Conservation (phyloP, 1,139 yeast genomes). For the Blastobotrys malaysiensis region DNA sequence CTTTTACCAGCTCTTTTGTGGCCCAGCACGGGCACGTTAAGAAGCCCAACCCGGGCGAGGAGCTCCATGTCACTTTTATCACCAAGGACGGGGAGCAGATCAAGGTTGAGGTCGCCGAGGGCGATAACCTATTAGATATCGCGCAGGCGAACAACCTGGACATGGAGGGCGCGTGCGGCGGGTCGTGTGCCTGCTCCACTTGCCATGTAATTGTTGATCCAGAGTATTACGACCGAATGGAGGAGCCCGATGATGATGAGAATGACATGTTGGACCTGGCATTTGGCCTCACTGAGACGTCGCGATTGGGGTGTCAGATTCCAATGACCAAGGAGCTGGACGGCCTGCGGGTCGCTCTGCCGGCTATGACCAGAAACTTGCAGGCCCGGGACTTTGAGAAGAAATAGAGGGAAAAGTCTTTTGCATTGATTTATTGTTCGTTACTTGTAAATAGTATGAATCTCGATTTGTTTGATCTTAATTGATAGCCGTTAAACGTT, state of each 20-base stretch:
- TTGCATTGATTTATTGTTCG: background rate
- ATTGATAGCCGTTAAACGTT: too few relatives aligned
- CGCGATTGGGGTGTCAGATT: conserved; percentile 92
- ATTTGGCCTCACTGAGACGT: conserved; percentile 88
- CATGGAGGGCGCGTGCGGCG: conserved; percentile 99
- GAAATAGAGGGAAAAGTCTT: conserved; percentile 11
- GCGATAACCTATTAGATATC: conserved; percentile 85
- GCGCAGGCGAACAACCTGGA: conserved; percentile 92
- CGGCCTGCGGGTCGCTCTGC: conserved; percentile 92
- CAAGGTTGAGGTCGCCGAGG: conserved; percentile 82
- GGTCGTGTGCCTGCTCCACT: conserved; percentile 97
- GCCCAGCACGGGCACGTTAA: conserved; percentile 73
- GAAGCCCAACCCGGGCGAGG: conserved; percentile 92
- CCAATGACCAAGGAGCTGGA: conserved; percentile 84
- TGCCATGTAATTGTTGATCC: conserved; percentile 97
- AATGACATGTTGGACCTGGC: conserved; percentile 98
- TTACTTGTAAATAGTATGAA: background rate
- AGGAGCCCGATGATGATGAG: conserved; percentile 96
- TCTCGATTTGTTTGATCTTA: background rate
- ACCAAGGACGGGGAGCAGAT: conserved; percentile 85
- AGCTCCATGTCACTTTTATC: conserved; percentile 80
- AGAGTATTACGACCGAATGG: conserved; percentile 79
- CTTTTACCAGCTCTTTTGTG: conserved; percentile 4
- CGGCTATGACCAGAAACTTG: conserved; percentile 94
- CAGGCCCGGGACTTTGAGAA: conserved; percentile 66